Percentiles rank a stretch among this genome's conserved stretches.
These are phyloP conservation scores for Xylariales sp. DNA, from an alignment of 2,329 filamentous ascomycete genomes.

Conservation along the genomic window DNA sequence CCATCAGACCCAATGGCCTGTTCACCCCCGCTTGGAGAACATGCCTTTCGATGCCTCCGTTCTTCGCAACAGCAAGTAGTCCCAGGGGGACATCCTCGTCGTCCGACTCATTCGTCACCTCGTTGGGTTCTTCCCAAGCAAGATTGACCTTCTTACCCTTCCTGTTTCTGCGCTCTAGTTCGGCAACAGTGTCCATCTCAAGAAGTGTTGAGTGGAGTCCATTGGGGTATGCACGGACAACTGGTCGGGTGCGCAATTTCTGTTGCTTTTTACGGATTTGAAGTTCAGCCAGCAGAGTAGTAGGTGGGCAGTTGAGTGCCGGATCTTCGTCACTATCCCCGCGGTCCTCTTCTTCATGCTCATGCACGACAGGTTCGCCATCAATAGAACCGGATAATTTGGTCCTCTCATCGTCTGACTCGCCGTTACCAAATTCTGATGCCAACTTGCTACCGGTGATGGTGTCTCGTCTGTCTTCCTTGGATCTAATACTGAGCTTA, in stretches of 20 bases:
- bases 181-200: constrained; percentile 83
- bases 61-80: constrained; percentile 65
- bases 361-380: constrained; percentile 29
- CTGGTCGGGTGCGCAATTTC: constrained; percentile 70
- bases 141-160: constrained; percentile 74
- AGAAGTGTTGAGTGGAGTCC: constrained; percentile 90
- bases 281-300: constrained; percentile 86
- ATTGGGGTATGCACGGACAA: constrained; percentile 57
- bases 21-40: constrained; percentile 51
- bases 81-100: constrained; percentile 74
- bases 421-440: constrained; percentile 6
- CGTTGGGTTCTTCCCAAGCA: constrained; percentile 68
- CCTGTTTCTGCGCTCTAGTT: constrained; percentile 73
- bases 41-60: constrained; percentile 43
- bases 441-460: constrained; percentile 11
- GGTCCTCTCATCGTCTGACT: constrained; percentile 22
- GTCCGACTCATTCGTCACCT: constrained; percentile 20
- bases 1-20: constrained; percentile 69
- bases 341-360: constrained; percentile 39
- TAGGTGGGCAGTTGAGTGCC: constrained; percentile 67
- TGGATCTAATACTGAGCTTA: constrained; percentile 22
- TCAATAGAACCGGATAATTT: constrained; percentile 21
- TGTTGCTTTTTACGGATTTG: constrained; percentile 88
- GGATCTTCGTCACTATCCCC: constrained; percentile 44
- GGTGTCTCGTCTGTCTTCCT: constrained; percentile 18